Percentiles rank a stretch among this genome's conserved stretches.
Evolutionary conservation across 192 early-diverging fungal genomes (phyloP).

Genomic region (Linnemannia exigua): DNA sequence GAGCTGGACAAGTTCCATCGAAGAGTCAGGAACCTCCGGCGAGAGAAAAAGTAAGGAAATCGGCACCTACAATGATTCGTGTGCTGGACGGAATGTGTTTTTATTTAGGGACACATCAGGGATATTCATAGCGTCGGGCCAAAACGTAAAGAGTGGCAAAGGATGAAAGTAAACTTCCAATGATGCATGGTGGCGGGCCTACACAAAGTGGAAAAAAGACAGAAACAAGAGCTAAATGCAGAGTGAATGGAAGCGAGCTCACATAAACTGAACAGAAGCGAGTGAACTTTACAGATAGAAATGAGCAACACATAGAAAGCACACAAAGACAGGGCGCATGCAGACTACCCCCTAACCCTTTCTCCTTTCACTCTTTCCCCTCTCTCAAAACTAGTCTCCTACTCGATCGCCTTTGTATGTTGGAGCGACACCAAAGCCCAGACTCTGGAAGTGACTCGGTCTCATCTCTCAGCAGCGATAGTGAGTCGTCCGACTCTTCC

Average conservation of each 20-base stretch:
- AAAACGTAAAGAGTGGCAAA: too few species aligned
- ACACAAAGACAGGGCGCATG: too few species aligned
- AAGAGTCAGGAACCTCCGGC: constrained; percentile 38
- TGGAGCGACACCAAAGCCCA: constrained; percentile 16
- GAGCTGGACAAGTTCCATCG: constrained; percentile 34
- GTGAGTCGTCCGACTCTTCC: constrained; percentile 31
- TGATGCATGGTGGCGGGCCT: too few species aligned
- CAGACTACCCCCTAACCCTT: not conserved
- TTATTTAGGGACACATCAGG: too few species aligned
- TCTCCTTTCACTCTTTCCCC: not conserved
- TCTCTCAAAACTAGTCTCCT: constrained; percentile 18
- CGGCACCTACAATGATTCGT: not conserved
- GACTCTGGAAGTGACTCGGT: constrained; percentile 34
- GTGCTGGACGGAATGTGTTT: not conserved
- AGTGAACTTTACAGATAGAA: too few species aligned
- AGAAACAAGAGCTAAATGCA: too few species aligned
- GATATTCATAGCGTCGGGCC: too few species aligned
- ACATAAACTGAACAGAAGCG: too few species aligned
- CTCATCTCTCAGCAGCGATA: constrained; percentile 35
- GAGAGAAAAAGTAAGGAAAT: constrained; percentile 41
- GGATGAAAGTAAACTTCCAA: too few species aligned
- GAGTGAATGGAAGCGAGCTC: too few species aligned
- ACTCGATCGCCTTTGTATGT: constrained; percentile 25
- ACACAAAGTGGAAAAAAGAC: too few species aligned
- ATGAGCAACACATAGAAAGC: too few species aligned